Evolutionary conservation across 2,329 filamentous ascomycete genomes (phyloP), one percentile per base, ranked within the genome.

Genomic region (Pseudocercospora cruenta): DNA sequence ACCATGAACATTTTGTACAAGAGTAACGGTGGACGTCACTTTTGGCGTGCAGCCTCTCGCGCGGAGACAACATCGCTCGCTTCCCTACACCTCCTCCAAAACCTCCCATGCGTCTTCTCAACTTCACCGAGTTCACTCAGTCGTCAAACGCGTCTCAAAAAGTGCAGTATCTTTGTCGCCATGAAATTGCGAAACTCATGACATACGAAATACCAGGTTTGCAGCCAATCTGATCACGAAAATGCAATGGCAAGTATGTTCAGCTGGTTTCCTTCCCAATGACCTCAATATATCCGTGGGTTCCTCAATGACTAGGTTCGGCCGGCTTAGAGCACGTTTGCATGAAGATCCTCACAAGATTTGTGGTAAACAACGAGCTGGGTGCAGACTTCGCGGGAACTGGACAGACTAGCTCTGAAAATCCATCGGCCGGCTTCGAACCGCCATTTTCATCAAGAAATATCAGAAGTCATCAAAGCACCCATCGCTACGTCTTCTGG

Each of bases 231-330:
- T 21, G 43, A 47, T 16, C 58, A 21, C 58, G 16, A 58, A 51
- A 51, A 49, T 49, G 26, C 45, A n/a, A 12, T 12, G 26, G 62
- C 64, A 64, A 64, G 65, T 62, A 39, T 36, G 28, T 54, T 45
- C 16, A 62, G 33, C 36, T 22, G 62, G 47, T 67, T 49, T 64
- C 58, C 21, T 67, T 64, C 51, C 51, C 53, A 64, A 64, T 59
- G 43, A 59, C 26, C 19, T 53, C 62, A 60, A 22, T 22, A 60
- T 9, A 33, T 51, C 12, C 16, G 14, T 47, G 12, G 8, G 16
- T 21, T 5, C 3, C 14, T 21, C 16, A 45, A 2, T 4, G 14
- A 21, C 21, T 43, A 10, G n/a, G 12, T 45, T 45, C 28, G 33
- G 19, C 4, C 10, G 21, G 19, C 19, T 43, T 28, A 12, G 2